Percentiles rank a stretch among this genome's conserved stretches.
Conservation (phyloP, 331 rosid genomes). For the Phaseolus coccineus region DNA sequence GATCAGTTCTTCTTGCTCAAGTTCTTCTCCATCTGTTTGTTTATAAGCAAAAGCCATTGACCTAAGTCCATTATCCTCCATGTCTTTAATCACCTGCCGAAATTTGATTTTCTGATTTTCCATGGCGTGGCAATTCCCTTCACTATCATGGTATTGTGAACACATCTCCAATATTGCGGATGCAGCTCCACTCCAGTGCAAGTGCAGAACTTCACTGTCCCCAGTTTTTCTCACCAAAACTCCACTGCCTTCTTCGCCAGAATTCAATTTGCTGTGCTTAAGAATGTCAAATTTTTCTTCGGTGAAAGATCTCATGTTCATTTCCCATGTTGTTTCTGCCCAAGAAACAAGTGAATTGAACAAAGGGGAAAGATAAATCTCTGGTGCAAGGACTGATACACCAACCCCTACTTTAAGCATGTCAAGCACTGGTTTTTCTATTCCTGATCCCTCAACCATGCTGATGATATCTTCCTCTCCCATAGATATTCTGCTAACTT, state of each 20-base stretch:
- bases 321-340: conserved; percentile 39
- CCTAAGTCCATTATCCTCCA: conserved; percentile 59
- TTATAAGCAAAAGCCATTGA: conserved; percentile 72
- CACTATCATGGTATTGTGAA: conserved; percentile 55
- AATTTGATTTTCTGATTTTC: conserved; percentile 40
- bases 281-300: conserved; percentile 21
- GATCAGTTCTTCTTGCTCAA: conserved; percentile 50
- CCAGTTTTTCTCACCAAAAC: conserved; percentile 47
- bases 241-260: conserved; percentile 41
- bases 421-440: conserved; percentile 30
- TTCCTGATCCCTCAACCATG: conserved; percentile 19
- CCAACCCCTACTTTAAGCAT: conserved; percentile 52
- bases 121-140: conserved; percentile 50
- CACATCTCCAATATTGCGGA: conserved; percentile 64
- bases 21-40: conserved; percentile 39
- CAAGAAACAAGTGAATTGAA: conserved; percentile 45
- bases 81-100: conserved; percentile 41
- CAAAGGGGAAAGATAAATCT: conserved; percentile 31
- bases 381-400: conserved; percentile 41
- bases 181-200: conserved; percentile 67
- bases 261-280: conserved; percentile 37
- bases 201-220: conserved; percentile 41
- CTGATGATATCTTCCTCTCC: conserved; percentile 54
- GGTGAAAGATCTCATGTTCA: neutral
- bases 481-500: conserved; percentile 55